Conservation (phyloP, 805 yeast species). For the Metschnikowia gelsemii region DNA sequence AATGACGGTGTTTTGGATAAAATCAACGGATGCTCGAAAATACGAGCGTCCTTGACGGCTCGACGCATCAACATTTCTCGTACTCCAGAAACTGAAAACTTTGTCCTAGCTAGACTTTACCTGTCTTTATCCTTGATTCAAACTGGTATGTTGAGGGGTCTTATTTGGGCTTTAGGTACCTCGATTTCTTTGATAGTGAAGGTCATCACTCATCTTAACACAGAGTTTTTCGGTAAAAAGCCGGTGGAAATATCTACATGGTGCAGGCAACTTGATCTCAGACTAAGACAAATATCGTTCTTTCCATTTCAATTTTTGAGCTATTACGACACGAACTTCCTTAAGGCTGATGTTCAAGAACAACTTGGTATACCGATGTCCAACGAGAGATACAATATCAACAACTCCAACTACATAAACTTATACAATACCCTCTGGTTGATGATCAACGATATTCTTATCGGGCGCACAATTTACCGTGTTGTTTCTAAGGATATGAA, state of each 20-base stretch:
- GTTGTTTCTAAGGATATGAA: constrained; percentile 17
- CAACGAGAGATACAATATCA: constrained; percentile 37
- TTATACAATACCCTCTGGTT: constrained; percentile 90
- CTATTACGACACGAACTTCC: constrained; percentile 43
- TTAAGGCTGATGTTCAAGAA: constrained; percentile 39
- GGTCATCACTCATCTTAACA: constrained; percentile 30
- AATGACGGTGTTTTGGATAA: constrained; percentile 34
- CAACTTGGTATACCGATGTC: constrained; percentile 38
- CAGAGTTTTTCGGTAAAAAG: constrained; percentile 21
- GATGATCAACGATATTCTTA: constrained; percentile 72
- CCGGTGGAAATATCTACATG: constrained; percentile 53
- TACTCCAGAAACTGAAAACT: background rate
- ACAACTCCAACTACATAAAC: constrained; percentile 60
- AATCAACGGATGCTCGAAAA: constrained; percentile 31
- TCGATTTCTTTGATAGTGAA: constrained; percentile 3
- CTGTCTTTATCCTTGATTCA: background rate
- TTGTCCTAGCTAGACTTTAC: background rate
- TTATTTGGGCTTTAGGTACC: constrained; percentile 18
- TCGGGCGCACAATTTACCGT: constrained; percentile 60
- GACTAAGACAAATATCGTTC: constrained; percentile 72
- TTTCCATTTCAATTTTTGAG: constrained; percentile 77
- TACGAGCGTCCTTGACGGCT: constrained; percentile 2
- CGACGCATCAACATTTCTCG: background rate
- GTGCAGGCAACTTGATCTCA: constrained; percentile 74
- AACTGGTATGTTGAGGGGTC: constrained; percentile 5